Percentiles rank a stretch among this genome's conserved stretches.
Conservation (phyloP, 371 early-diverging fungal species). For the Funneliformis caledonium region DNA sequence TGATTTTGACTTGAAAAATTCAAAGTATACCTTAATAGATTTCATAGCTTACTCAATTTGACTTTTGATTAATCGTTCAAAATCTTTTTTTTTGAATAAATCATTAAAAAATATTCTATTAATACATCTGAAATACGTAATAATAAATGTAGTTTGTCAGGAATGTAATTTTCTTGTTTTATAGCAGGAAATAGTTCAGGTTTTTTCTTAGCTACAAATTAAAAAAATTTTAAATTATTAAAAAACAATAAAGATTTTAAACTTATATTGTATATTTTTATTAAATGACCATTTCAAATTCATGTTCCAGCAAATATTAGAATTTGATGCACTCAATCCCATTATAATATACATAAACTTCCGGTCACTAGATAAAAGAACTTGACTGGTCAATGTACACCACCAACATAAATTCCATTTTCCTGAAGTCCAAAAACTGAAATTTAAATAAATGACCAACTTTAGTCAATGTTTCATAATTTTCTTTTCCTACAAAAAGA, state of each 20-base stretch:
- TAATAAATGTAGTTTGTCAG: constrained; percentile 3
- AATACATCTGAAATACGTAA: constrained; percentile 12
- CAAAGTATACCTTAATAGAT: background rate
- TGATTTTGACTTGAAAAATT: background rate
- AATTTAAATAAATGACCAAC: background rate
- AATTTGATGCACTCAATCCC: background rate
- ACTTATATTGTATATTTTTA: background rate
- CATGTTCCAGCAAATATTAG: background rate
- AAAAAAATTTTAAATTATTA: background rate
- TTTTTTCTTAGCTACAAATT: background rate
- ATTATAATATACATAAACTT: constrained; percentile 17
- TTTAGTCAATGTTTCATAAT: background rate
- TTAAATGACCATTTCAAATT: background rate
- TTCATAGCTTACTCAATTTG: background rate
- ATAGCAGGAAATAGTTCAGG: background rate
- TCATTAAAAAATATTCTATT: constrained; percentile 5
- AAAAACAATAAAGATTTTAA: background rate
- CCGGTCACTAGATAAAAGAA: background rate
- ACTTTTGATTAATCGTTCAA: background rate
- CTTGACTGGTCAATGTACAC: too few species aligned
- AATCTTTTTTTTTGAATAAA: constrained; percentile 6
- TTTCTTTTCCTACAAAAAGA: constrained; percentile 6
- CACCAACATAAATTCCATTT: background rate
- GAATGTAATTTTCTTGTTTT: background rate
- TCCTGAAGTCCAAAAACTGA: background rate